Conservation (phyloP, 331 rosid genomes). For the Telfairia occidentalis region DNA sequence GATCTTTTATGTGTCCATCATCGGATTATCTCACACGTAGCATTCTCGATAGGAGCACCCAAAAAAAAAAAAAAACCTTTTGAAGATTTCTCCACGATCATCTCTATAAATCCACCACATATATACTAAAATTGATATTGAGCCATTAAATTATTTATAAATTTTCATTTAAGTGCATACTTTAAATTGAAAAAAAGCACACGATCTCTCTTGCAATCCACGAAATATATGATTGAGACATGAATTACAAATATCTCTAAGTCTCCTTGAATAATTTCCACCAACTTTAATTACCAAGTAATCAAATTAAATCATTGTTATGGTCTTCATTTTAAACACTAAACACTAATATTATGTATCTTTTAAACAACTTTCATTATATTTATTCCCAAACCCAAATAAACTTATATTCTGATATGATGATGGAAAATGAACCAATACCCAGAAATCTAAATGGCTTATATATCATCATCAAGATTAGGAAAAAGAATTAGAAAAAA, state of each 20-base stretch:
- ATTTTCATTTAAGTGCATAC: background rate
- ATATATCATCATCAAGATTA: background rate
- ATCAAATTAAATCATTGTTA: background rate
- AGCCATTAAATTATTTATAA: background rate
- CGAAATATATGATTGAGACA: background rate
- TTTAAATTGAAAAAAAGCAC: background rate
- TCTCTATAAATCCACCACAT: background rate
- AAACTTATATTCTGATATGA: too few species aligned
- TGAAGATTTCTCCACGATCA: background rate
- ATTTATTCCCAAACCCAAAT: too few species aligned
- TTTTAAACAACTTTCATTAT: too few species aligned
- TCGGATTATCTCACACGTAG: background rate
- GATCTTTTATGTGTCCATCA: background rate
- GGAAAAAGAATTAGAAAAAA: too few species aligned
- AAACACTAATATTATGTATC: background rate
- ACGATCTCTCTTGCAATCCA: background rate
- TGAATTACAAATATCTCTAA: background rate
- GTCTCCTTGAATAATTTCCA: background rate
- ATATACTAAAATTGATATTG: too few species aligned
- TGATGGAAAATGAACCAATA: background rate
- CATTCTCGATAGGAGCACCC: background rate
- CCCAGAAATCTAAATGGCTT: background rate
- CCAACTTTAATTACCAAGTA: too few species aligned
- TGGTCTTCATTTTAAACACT: background rate
- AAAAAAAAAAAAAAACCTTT: background rate